phyloP scores from a whole-genome alignment of 1,284 basidiomycete species.

The Afroboletus lepidellus region DNA sequence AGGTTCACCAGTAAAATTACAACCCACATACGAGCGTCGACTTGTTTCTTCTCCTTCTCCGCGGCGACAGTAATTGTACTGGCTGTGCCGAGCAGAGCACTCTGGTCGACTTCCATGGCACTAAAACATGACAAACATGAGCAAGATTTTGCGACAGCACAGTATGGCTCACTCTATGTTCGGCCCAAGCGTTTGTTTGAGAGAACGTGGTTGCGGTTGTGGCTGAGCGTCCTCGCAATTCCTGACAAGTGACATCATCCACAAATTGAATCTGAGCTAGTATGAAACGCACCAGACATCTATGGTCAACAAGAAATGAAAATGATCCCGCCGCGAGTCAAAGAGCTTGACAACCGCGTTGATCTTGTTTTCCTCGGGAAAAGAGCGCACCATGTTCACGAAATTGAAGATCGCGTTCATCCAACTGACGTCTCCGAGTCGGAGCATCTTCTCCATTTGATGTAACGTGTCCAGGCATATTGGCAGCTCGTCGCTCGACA shows the following conservation, averaged over 20 bases:
- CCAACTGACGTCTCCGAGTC: slow-evolving; percentile 1
- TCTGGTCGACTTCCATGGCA: neutral
- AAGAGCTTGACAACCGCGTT: slow-evolving; percentile 7
- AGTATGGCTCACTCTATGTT: neutral
- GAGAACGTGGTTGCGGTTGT: neutral
- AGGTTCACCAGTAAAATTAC: neutral
- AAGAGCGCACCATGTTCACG: neutral
- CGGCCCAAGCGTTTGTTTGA: neutral
- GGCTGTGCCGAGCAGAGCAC: neutral
- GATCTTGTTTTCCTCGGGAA: slow-evolving; percentile 6
- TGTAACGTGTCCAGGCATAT: slow-evolving; percentile 7
- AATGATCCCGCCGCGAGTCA: slow-evolving; percentile 4
- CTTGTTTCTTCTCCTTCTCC: neutral
- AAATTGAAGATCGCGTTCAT: neutral
- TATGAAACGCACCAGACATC: slow-evolving; percentile 7
- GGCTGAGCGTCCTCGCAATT: slow-evolving; percentile 4
- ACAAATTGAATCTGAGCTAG: neutral
- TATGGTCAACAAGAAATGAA: slow-evolving; percentile 12
- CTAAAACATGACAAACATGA: neutral
- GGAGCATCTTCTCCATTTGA: slow-evolving; percentile 7
- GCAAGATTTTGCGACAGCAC: neutral
- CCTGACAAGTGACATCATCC: neutral
- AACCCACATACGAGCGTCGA: neutral
- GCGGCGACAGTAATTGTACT: neutral
- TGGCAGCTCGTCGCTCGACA: slow-evolving; percentile 2